Conservation (phyloP, 2,329 filamentous ascomycete genomes). For the Pseudovirgaria hyperparasitica region DNA sequence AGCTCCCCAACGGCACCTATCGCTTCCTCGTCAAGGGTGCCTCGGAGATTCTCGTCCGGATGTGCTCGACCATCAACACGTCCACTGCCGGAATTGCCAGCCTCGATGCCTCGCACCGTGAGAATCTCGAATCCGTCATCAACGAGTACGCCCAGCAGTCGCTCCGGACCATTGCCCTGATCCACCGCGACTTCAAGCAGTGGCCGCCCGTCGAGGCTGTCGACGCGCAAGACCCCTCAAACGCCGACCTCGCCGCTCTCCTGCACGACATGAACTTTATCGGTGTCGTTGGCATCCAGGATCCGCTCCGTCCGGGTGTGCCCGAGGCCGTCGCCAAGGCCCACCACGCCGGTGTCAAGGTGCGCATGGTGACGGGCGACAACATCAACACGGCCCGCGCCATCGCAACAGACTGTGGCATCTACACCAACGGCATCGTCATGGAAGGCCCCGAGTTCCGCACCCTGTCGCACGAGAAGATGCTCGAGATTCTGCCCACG, state of each 20-base stretch:
- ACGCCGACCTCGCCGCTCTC: constrained; percentile 50
- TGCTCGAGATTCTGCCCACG: constrained; percentile 53
- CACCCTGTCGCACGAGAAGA: constrained; percentile 50
- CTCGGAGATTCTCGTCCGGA: constrained; percentile 41
- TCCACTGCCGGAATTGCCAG: constrained; percentile 6
- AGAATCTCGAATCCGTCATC: constrained; percentile 18
- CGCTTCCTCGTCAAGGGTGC: constrained; percentile 44
- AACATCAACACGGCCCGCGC: constrained; percentile 63
- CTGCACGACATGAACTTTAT: constrained; percentile 57
- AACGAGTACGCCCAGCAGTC: constrained; percentile 26
- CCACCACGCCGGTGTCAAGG: constrained; percentile 59
- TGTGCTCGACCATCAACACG: constrained; percentile 19
- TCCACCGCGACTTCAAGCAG: constrained; percentile 26
- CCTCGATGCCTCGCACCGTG: constrained; percentile 8
- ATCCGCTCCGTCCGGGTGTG: constrained; percentile 62
- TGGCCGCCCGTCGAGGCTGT: constrained; percentile 22
- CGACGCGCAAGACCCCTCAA: constrained; percentile 7
- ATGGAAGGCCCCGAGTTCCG: constrained; percentile 68
- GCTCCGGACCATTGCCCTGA: constrained; percentile 28
- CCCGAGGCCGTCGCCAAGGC: constrained; percentile 55
- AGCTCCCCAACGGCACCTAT: constrained; percentile 32
- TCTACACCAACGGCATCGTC: constrained; percentile 53
- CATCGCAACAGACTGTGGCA: constrained; percentile 64
- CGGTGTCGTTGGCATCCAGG: constrained; percentile 63
- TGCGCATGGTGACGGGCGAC: constrained; percentile 73